Conservation (phyloP, 345 rosid genomes). For the Salix suchowensis region DNA sequence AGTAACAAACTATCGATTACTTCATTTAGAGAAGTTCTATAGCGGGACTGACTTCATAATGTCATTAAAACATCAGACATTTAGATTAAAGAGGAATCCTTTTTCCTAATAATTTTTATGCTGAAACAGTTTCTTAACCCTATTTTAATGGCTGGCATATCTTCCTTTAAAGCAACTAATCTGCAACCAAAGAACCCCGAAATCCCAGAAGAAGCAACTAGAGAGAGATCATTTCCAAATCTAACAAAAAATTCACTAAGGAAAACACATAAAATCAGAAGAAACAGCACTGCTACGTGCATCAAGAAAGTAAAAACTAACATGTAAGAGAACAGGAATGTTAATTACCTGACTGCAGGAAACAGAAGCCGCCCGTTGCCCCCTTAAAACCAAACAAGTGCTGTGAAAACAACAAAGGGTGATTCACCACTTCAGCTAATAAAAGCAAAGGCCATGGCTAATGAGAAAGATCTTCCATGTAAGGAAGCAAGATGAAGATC, state of each 20-base stretch:
- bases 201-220: neutral
- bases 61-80: neutral
- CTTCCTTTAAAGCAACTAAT: neutral
- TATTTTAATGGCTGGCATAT: neutral
- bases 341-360: conserved; percentile 20
- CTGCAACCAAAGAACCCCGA: neutral
- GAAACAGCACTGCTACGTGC: neutral
- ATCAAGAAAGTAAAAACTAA: neutral
- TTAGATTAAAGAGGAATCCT: neutral
- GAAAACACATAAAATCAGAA: conserved; percentile 24
- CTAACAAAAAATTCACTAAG: neutral
- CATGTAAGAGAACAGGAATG: neutral
- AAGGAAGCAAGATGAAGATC: conserved; percentile 9
- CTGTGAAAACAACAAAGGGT: conserved; percentile 1
- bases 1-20: neutral
- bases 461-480: conserved; percentile 5
- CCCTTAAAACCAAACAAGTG: conserved; percentile 9
- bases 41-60: neutral
- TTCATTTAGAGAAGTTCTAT: neutral
- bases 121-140: neutral
- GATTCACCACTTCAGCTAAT: neutral
- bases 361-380: conserved; percentile 13
- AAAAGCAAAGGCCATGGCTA: neutral
- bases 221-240: neutral
- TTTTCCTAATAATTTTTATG: neutral